phyloP scores from a whole-genome alignment of 2,329 filamentous ascomycete genomes.

The Botrytis pseudocinerea region DNA sequence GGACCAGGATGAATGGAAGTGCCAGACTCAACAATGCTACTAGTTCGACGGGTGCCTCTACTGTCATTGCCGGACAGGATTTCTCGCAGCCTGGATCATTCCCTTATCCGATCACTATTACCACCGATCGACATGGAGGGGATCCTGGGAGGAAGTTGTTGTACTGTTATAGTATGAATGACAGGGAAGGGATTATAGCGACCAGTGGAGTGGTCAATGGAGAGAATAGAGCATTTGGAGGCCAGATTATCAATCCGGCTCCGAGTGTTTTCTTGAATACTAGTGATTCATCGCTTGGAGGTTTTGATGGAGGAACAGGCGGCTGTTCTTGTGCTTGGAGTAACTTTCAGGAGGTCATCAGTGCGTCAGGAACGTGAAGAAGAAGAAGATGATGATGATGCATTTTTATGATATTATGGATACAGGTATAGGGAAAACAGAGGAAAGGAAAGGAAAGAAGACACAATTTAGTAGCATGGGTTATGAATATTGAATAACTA shows the following conservation, averaged over 20 bases:
- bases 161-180: slow-evolving; percentile 54
- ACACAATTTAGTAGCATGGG: slow-evolving; percentile 3
- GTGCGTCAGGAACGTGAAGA: slow-evolving; percentile 1
- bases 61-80: slow-evolving; percentile 36
- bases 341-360: slow-evolving; percentile 45
- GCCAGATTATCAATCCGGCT: slow-evolving; percentile 55
- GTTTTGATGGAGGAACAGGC: slow-evolving; percentile 62
- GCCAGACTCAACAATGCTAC: slow-evolving; percentile 45
- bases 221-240: slow-evolving; percentile 53
- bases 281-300: slow-evolving; percentile 52
- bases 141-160: slow-evolving; percentile 53
- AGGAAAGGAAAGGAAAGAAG: neutral
- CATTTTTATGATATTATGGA: slow-evolving; percentile 13
- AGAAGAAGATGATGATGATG: neutral
- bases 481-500: slow-evolving; percentile 18
- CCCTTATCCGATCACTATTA: slow-evolving; percentile 63
- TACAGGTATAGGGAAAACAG: neutral
- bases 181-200: slow-evolving; percentile 48
- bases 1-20: slow-evolving; percentile 54
- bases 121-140: slow-evolving; percentile 63
- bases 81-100: slow-evolving; percentile 54
- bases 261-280: slow-evolving; percentile 38
- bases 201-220: slow-evolving; percentile 48
- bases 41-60: slow-evolving; percentile 18
- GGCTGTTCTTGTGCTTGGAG: slow-evolving; percentile 63